Evolutionary conservation across 2,329 filamentous ascomycete species (phyloP).

Genomic region (Mollisiaceae sp.): DNA sequence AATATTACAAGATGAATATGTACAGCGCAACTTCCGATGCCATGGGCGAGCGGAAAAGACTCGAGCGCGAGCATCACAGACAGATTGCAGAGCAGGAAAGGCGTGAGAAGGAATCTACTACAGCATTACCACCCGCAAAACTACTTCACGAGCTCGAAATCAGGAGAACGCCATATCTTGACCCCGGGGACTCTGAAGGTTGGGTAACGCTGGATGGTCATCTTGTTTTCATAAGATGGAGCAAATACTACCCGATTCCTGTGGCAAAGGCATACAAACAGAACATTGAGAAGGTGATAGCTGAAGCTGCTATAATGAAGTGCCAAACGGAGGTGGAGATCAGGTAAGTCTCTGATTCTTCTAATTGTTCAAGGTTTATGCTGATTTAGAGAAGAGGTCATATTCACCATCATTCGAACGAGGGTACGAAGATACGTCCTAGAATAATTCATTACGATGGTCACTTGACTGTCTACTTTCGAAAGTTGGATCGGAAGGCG

Average conservation of each 20-base stretch:
- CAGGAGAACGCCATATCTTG: neutral
- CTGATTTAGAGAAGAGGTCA: neutral
- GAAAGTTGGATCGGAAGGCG: neutral
- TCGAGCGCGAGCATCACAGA: neutral
- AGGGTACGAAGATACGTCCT: neutral
- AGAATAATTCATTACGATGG: neutral
- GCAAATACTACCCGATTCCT: neutral
- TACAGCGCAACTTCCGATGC: too few relatives aligned
- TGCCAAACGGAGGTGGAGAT: neutral
- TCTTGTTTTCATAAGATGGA: slow-evolving; percentile 6
- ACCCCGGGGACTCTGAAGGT: neutral
- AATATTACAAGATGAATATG: too few relatives aligned
- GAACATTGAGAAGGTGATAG: neutral
- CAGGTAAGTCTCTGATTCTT: neutral
- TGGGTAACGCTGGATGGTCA: neutral
- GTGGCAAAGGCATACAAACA: neutral
- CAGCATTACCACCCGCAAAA: neutral
- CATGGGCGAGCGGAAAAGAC: too few relatives aligned
- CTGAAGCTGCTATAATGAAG: slow-evolving; percentile 3
- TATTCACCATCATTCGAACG: neutral
- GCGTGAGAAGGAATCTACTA: neutral
- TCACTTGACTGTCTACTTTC: slow-evolving; percentile 9
- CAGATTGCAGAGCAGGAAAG: neutral
- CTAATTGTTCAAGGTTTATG: neutral
- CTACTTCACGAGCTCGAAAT: neutral